Evolutionary conservation across 2,329 filamentous ascomycete species (phyloP), one percentile per base, ranked within the genome.

Genomic region (Calonectria pseudoreteaudii): DNA sequence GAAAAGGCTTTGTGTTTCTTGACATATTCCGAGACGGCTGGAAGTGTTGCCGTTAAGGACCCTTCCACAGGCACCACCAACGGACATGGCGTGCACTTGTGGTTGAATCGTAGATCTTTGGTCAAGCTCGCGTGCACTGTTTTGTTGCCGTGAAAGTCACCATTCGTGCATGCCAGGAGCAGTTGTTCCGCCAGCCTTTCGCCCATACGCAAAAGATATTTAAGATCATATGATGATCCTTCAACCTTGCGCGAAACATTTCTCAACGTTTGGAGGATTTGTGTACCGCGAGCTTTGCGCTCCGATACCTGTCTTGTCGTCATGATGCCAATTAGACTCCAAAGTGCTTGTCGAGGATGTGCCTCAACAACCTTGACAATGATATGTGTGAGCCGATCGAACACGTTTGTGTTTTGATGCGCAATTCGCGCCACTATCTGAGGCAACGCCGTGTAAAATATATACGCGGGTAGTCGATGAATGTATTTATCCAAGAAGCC

Each of bases 351-450:
- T 74, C 94, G 95, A 0, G 97, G 96, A 83, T 98, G 94, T n/a
- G 92, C 89, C 52, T 92, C 90, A 11, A 98, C 93, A n/a, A 98
- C 95, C 82, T 94, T 96, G 74, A 93, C 87, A 70, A 99, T 95
- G 77, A 98, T 96, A 41, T 90, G 89, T 68, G 93, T 91, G 9
- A 99, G 86, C 13, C 94, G 87, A 72, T 93, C 91, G 84, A 95
- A 97, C 2, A 98, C 95, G 1, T 92, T 91, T 5, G 84, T 84
- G 82, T 98, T 94, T 1, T 93, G 92, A 85, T 99, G 97, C 58
- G 94, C 94, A 80, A 99, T 98, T 38, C 97, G 93, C n/a, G 96
- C 97, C 71, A 99, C 94, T 75, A 99, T 94, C 84, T 99, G 97
- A 7, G 97, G 94, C 52, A 99, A 88, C 8, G 96, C 89, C 2